Conservation (phyloP, 495 filamentous ascomycete species). For the Alectoria sarmentosa region DNA sequence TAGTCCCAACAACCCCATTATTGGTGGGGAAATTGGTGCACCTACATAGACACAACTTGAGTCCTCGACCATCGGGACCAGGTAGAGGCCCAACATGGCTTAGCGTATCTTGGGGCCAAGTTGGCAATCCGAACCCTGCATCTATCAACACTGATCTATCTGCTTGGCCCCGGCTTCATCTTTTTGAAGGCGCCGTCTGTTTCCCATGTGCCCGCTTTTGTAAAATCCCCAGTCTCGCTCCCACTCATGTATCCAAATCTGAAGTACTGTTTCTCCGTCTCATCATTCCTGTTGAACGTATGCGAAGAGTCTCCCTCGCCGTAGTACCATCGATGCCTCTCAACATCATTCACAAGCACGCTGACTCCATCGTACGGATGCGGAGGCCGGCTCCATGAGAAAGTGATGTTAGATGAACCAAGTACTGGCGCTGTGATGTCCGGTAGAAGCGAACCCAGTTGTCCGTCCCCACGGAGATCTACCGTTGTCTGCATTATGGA, state of each 20-base stretch:
- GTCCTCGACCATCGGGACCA: no score
- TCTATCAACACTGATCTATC: neutral
- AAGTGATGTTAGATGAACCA: constrained; percentile 41
- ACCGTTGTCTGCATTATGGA: constrained; percentile 77
- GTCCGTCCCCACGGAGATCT: constrained; percentile 61
- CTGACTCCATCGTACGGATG: constrained; percentile 65
- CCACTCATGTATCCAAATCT: constrained; percentile 76
- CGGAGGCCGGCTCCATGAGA: constrained; percentile 46
- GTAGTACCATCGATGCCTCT: constrained; percentile 62
- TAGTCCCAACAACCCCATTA: no score
- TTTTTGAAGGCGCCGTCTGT: constrained; percentile 39
- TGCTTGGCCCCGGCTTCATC: constrained; percentile 19
- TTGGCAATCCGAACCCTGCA: no score
- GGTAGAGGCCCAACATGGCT: no score
- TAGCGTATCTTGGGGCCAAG: no score
- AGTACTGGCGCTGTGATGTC: constrained; percentile 36
- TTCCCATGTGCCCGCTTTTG: constrained; percentile 72
- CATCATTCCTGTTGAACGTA: constrained; percentile 22
- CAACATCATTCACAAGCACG: constrained; percentile 90
- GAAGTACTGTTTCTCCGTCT: constrained; percentile 60
- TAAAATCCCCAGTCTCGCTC: constrained; percentile 63
- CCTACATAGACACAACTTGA: no score
- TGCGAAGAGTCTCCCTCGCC: constrained; percentile 36
- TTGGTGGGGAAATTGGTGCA: no score
- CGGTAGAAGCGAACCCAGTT: constrained; percentile 64